Conservation (phyloP, 495 filamentous ascomycete species). For the Cercophora scortea region DNA sequence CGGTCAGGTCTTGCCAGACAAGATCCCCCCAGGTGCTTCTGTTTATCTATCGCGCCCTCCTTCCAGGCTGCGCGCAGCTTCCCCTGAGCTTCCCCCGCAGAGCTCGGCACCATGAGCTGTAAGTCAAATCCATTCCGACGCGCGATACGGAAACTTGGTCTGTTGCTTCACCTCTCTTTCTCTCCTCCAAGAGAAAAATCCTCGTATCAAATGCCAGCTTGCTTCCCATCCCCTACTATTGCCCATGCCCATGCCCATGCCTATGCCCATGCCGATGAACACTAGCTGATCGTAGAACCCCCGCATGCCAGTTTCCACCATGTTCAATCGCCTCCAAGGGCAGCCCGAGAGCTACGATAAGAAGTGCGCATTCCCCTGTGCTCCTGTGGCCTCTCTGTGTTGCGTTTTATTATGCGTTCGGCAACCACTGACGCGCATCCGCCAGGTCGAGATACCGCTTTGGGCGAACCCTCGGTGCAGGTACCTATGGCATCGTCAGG, state of each 20-base stretch:
- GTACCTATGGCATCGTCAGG: slow-evolving; percentile 96
- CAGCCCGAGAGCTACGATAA: slow-evolving; percentile 98
- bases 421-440: background rate
- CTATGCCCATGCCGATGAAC: background rate
- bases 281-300: too few species aligned
- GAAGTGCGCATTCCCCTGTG: slow-evolving; percentile 50
- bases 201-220: too few species aligned
- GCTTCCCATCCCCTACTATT: too few species aligned
- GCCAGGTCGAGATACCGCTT: slow-evolving; percentile 77
- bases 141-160: slow-evolving; percentile 15
- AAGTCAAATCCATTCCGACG: slow-evolving; percentile 21
- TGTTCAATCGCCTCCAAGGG: slow-evolving; percentile 96
- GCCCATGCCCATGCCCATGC: background rate
- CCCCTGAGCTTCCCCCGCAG: slow-evolving; percentile 7
- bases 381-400: slow-evolving; percentile 5
- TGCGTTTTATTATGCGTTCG: background rate
- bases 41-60: background rate
- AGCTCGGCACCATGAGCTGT: slow-evolving; percentile 30
- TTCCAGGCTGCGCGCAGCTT: background rate
- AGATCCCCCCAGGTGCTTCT: too few species aligned
- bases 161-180: slow-evolving; percentile 8
- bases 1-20: too few species aligned
- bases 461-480: slow-evolving; percentile 87
- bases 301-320: slow-evolving; percentile 59
- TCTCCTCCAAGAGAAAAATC: too few species aligned